Evolutionary conservation across 345 rosid genomes (phyloP).

Genomic region (Aurinia saxatilis): DNA sequence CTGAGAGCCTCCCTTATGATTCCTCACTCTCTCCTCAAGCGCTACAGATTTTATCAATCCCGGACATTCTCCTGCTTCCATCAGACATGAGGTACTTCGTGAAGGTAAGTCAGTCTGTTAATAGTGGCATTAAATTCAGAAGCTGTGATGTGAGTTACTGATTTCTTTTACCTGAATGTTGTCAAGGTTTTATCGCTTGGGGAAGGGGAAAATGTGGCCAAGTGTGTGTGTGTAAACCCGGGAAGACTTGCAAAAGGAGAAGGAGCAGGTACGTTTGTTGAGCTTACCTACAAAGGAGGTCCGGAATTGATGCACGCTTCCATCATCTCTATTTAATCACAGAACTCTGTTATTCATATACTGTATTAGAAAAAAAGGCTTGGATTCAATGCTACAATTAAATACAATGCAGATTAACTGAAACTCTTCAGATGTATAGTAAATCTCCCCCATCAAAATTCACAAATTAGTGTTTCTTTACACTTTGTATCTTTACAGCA

Average conservation of each 20-base stretch:
- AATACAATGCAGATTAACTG: not conserved
- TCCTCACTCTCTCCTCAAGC: constrained; percentile 70
- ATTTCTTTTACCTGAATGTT: constrained; percentile 4
- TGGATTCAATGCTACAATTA: not conserved
- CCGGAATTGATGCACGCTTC: constrained; percentile 60
- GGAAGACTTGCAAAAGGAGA: constrained; percentile 86
- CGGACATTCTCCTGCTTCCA: constrained; percentile 72
- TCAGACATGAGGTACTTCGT: constrained; percentile 77
- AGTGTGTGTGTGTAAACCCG: constrained; percentile 78
- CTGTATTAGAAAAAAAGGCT: not conserved
- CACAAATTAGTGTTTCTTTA: not conserved
- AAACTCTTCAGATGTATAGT: not conserved
- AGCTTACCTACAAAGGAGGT: constrained; percentile 51
- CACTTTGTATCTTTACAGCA: too few relatives aligned
- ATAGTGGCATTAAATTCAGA: not conserved
- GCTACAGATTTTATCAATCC: constrained; percentile 43
- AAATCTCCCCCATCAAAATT: not conserved
- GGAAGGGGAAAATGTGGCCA: constrained; percentile 47
- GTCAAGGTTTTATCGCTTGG: constrained; percentile 52
- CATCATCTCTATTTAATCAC: constrained; percentile 48
- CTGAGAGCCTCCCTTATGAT: constrained; percentile 73
- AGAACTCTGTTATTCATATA: not conserved
- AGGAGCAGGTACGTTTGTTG: constrained; percentile 81
- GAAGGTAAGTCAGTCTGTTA: constrained; percentile 40
- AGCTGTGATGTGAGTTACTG: not conserved